These are phyloP conservation scores for Claviceps sorghi DNA, from an alignment of 2,329 filamentous ascomycete genomes.

Conservation along the genomic window DNA sequence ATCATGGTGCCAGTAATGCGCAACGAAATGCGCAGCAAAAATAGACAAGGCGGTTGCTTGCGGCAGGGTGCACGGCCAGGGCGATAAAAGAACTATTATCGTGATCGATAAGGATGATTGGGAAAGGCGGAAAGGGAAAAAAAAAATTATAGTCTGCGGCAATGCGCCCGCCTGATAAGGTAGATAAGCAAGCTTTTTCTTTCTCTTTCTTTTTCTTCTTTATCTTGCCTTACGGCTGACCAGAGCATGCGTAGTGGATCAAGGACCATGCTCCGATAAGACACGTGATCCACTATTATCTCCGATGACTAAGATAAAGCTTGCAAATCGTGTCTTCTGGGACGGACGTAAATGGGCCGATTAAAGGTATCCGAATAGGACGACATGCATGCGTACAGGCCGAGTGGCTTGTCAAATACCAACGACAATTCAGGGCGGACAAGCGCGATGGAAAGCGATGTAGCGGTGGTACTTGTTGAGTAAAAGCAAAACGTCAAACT, in stretches of 20 bases:
- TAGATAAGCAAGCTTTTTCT: constrained; percentile 14
- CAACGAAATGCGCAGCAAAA: constrained; percentile 10
- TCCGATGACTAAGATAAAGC: constrained; percentile 5
- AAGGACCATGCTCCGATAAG: constrained; percentile 9
- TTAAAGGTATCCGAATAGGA: background rate
- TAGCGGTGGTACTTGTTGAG: background rate
- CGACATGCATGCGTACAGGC: background rate
- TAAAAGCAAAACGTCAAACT: constrained; percentile 11
- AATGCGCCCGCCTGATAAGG: constrained; percentile 22
- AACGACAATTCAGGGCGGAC: background rate
- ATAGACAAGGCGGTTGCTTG: constrained; percentile 7
- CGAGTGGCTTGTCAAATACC: background rate
- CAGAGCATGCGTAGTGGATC: background rate
- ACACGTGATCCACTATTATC: constrained; percentile 16
- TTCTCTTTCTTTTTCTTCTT: constrained; percentile 1
- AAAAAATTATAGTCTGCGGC: constrained; percentile 15
- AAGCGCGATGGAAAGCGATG: background rate
- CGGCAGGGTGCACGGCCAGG: constrained; percentile 13
- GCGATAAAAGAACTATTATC: constrained; percentile 19
- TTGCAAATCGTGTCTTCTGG: background rate
- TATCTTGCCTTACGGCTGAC: background rate
- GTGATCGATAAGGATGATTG: constrained; percentile 24
- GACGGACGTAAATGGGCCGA: background rate
- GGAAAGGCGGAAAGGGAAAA: constrained; percentile 14
- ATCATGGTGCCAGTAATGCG: constrained; percentile 28